Evolutionary conservation across 2,329 filamentous ascomycete species (phyloP), one percentile per base, ranked within the genome.

Genomic region (Hymenoscyphus fructigenus): DNA sequence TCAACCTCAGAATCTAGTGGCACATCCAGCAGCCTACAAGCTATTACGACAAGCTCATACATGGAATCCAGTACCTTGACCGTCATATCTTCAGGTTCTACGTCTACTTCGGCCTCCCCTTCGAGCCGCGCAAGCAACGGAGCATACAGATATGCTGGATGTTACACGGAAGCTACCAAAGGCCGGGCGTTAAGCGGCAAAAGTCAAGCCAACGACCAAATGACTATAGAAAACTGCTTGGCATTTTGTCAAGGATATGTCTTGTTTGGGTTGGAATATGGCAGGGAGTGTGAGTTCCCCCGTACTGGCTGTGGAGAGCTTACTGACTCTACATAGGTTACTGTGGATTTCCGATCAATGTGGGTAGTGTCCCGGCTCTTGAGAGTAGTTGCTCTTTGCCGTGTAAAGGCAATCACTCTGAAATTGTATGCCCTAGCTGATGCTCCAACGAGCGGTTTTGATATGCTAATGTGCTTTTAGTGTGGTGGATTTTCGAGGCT

Each of bases 201-300:
- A 15, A 67, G 63, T 12, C 62, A 61, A 28, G 67, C 68, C n/a
- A 64, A 62, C 36, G 65, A 72, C 56, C 58, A 57, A n/a, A 75
- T 75, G 74, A 72, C 73, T 5, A 64, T 75, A 60, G 71, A 76
- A 58, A 67, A 63, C n/a, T 77, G 76, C 59, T 65, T 65, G 7
- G 57, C 65, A 1, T 67, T 71, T 41, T 76, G 72, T 59, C 56
- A 61, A 1, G 72, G 69, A 1, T 78, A 73, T 50, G 69, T 64
- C 3, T 76, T 74, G 63, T 75, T 75, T 41, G 78, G 78, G 38
- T 71, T 77, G 9, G 78, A 79, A 64, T 79, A 76, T 65, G 67
- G 70, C 44, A 59, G 70, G 53, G 75, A 77, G 67, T 77, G 76
- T 63, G 14, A 20, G 59, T 56, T 28, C 12, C 32, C 12, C 29